Percentiles rank a stretch among this genome's conserved stretches.
Evolutionary conservation across 2,329 filamentous ascomycete species (phyloP).

Genomic region (Emericellopsis atlantica): DNA sequence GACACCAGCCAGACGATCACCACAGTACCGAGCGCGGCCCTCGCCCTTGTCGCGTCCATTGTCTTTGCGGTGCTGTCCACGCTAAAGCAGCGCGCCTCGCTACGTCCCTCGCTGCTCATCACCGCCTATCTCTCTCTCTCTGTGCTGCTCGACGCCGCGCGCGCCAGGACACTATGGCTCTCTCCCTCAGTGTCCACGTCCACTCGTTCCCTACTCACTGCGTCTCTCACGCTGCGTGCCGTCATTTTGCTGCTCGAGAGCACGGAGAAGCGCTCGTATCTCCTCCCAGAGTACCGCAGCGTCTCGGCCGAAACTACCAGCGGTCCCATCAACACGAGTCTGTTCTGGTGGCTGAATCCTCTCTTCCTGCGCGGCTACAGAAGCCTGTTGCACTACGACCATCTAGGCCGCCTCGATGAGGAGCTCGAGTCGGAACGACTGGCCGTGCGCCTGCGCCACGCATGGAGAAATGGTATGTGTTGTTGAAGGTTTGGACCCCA

Average conservation of each 20-base stretch:
- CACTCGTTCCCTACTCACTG: constrained; percentile 18
- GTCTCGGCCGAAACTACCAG: constrained; percentile 26
- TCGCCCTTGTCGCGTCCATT: too few species aligned
- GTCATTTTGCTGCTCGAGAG: constrained; percentile 22
- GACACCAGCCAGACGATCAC: too few species aligned
- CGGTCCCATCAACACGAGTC: constrained; percentile 15
- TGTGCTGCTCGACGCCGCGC: constrained; percentile 28
- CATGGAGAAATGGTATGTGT: constrained; percentile 8
- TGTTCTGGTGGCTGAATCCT: constrained; percentile 21
- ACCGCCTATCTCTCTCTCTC: constrained; percentile 26
- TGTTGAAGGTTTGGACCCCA: constrained; percentile 8
- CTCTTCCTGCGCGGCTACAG: constrained; percentile 22
- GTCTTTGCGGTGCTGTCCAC: constrained; percentile 13
- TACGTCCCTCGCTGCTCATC: constrained; percentile 28
- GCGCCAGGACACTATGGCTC: constrained; percentile 26
- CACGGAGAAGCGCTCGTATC: constrained; percentile 22
- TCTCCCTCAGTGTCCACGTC: constrained; percentile 8
- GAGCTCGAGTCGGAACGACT: constrained; percentile 9
- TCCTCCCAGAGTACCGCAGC: constrained; percentile 17
- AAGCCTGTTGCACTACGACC: constrained; percentile 15
- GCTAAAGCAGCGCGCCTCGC: constrained; percentile 21
- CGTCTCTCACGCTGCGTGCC: constrained; percentile 20
- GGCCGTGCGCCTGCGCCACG: constrained; percentile 4
- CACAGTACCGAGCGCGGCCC: too few species aligned
- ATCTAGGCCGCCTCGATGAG: constrained; percentile 18